These are phyloP conservation scores for Yamadazyma conglobata DNA, from an alignment of 1,139 yeast genomes.

Conservation along the genomic window DNA sequence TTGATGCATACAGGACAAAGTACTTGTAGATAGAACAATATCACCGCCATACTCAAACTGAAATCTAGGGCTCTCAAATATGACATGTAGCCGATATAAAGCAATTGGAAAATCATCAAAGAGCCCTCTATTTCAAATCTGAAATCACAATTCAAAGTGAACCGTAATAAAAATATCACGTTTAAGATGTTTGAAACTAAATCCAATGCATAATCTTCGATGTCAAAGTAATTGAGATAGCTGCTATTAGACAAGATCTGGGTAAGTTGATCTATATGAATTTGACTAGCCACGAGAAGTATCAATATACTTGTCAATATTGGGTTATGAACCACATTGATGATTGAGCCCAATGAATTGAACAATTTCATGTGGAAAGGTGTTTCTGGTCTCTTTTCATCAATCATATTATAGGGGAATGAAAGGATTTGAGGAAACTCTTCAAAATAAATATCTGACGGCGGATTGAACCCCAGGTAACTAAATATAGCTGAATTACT, in stretches of 20 bases:
- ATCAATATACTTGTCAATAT: slow-evolving; percentile 3
- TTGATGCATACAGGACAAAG: slow-evolving; percentile 9
- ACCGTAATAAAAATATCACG: slow-evolving; percentile 8
- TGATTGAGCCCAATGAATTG: slow-evolving; percentile 1
- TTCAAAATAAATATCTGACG: no score
- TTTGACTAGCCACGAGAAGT: slow-evolving; percentile 1
- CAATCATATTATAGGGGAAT: no score
- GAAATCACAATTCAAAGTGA: slow-evolving; percentile 4
- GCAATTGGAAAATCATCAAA: slow-evolving; percentile 15
- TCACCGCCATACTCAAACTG: neutral
- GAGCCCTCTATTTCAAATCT: slow-evolving; percentile 11
- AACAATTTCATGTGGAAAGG: slow-evolving; percentile 7
- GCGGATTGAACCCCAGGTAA: no score
- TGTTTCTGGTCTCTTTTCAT: no score
- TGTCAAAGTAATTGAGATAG: slow-evolving; percentile 2
- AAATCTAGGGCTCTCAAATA: neutral
- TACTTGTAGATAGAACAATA: slow-evolving; percentile 7
- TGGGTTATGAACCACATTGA: slow-evolving; percentile 7
- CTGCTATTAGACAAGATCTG: neutral
- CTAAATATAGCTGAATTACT: no score
- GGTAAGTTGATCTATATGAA: slow-evolving; percentile 3
- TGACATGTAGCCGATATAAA: slow-evolving; percentile 1
- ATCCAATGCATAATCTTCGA: slow-evolving; percentile 5
- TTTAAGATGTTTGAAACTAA: slow-evolving; percentile 7
- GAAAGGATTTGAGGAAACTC: no score